A percentile compares a stretch with the other conserved stretches of the same genome.
These are phyloP conservation scores for Pseudocohnilembus persalinus DNA, from an alignment of 169 alveolate genomes.

Conservation along the genomic window DNA sequence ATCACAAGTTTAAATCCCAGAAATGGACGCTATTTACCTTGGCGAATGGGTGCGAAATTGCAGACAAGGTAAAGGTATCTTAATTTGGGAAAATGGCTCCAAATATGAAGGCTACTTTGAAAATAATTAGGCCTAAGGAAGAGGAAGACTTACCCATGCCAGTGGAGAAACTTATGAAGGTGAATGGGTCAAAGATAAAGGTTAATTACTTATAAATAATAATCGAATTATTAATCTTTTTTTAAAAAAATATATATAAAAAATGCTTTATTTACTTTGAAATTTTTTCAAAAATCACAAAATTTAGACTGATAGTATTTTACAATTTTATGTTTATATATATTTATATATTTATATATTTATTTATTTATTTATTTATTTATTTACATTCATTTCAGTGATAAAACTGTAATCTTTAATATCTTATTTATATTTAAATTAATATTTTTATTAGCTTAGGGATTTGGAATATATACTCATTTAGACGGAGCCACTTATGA, in stretches of 20 bases:
- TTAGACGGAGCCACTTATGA: conserved; percentile 39
- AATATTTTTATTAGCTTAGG: background rate
- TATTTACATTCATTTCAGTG: too few relatives aligned
- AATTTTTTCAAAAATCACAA: too few relatives aligned
- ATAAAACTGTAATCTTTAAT: too few relatives aligned
- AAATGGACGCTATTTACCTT: conserved; percentile 39
- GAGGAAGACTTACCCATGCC: conserved; percentile 71
- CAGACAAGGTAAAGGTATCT: conserved; percentile 66
- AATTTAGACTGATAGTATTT: too few relatives aligned
- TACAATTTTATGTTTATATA: too few relatives aligned
- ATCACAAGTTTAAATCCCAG: conserved; percentile 21
- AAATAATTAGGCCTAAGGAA: conserved; percentile 26
- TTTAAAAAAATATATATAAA: too few relatives aligned
- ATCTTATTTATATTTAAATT: too few relatives aligned
- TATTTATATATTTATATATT: too few relatives aligned
- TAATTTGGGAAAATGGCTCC: conserved; percentile 48
- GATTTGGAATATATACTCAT: conserved; percentile 29
- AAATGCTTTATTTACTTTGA: too few relatives aligned
- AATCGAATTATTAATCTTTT: too few relatives aligned
- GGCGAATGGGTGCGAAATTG: conserved; percentile 53
- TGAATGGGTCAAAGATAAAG: background rate
- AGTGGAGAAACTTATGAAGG: background rate
- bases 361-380: too few relatives aligned
- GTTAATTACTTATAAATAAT: too few relatives aligned
- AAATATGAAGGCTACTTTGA: conserved; percentile 17